phyloP scores from a whole-genome alignment of 371 early-diverging fungal species.

The Actinomucor elegans region DNA sequence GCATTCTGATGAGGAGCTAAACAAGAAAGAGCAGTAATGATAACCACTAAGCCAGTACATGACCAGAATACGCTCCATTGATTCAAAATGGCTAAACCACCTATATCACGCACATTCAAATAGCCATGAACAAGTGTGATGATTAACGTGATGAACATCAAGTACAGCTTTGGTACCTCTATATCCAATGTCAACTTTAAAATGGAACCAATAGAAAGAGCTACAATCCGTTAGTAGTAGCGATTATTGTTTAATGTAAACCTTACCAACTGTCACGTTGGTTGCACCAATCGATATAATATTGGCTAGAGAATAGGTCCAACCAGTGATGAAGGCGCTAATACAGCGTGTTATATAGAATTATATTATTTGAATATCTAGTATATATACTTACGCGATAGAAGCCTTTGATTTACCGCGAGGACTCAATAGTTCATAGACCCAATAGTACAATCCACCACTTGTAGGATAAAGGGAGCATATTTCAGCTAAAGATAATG shows the following conservation, averaged over 20 bases:
- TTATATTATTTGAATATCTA: neutral
- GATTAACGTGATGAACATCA: constrained; percentile 30
- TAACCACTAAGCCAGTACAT: constrained; percentile 32
- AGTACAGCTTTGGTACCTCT: constrained; percentile 14
- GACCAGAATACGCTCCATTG: constrained; percentile 48
- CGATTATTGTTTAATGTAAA: neutral
- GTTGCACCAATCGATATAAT: constrained; percentile 42
- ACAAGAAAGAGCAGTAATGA: constrained; percentile 23
- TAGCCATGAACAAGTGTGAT: constrained; percentile 32
- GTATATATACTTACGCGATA: constrained; percentile 26
- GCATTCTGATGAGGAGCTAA: constrained; percentile 23
- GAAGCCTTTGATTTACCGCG: constrained; percentile 21
- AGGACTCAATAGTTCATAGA: constrained; percentile 30
- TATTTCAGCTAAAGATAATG: constrained; percentile 70
- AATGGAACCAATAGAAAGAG: constrained; percentile 29
- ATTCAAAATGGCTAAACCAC: constrained; percentile 28
- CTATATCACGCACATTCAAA: constrained; percentile 29
- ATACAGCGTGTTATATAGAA: neutral
- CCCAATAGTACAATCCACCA: constrained; percentile 72
- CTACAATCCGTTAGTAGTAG: neutral
- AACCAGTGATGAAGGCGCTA: constrained; percentile 49
- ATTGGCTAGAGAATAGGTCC: constrained; percentile 41
- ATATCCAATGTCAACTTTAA: constrained; percentile 21
- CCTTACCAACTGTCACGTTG: constrained; percentile 44
- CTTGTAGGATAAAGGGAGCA: constrained; percentile 71